Percentiles rank a stretch among this genome's conserved stretches.
Evolutionary conservation across 1,139 yeast genomes (phyloP).

Genomic region (Sugiyamaella paludigena): DNA sequence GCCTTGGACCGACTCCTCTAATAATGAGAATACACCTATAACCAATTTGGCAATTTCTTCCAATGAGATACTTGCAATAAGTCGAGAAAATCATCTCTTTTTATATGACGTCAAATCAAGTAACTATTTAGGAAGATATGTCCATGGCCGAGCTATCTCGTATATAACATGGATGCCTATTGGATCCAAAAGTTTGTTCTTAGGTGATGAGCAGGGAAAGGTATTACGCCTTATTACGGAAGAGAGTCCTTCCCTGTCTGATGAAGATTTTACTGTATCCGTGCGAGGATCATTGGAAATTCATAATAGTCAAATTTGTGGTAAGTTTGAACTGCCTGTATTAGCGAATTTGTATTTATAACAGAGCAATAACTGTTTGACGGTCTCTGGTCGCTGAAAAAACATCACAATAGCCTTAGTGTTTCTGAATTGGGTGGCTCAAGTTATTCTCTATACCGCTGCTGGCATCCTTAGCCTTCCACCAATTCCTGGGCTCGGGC

Average conservation of each 20-base stretch:
- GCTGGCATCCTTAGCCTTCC: too few relatives aligned
- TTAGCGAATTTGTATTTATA: too few relatives aligned
- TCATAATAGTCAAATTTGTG: conserved; percentile 15
- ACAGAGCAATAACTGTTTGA: too few relatives aligned
- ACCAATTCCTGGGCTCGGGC: too few relatives aligned
- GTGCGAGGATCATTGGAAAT: neutral
- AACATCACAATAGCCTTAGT: too few relatives aligned
- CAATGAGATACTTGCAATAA: neutral
- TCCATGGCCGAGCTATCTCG: conserved; percentile 4
- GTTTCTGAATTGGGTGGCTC: too few relatives aligned
- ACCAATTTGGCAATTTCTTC: conserved; percentile 9
- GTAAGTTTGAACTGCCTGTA: neutral
- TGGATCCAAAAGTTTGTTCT: neutral
- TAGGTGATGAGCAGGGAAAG: conserved; percentile 7
- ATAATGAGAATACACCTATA: neutral
- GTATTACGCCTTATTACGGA: neutral
- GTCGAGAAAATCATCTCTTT: neutral
- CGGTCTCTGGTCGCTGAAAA: too few relatives aligned
- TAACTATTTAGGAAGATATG: neutral
- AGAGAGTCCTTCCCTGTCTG: neutral
- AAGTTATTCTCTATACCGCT: too few relatives aligned
- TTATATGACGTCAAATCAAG: neutral
- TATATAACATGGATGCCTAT: conserved; percentile 2
- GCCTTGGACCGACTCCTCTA: conserved; percentile 1
- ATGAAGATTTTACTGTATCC: neutral